These are phyloP conservation scores for Russula sp. DNA, from an alignment of 768 basidiomycete species.

Conservation along the genomic window DNA sequence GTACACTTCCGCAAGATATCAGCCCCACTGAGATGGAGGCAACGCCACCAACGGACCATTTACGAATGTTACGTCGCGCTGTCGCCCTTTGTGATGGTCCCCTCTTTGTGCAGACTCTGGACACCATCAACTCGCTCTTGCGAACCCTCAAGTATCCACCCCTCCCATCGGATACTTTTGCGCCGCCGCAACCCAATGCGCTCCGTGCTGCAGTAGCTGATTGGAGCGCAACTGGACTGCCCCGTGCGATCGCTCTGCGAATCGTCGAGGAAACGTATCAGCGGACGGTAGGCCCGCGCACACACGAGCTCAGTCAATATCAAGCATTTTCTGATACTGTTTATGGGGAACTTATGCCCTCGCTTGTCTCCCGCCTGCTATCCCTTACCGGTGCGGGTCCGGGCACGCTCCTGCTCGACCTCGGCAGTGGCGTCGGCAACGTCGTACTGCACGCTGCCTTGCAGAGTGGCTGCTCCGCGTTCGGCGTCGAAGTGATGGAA, in stretches of 20 bases:
- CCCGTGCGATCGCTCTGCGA: constrained; percentile 63
- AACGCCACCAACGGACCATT: constrained; percentile 34
- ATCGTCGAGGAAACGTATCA: constrained; percentile 92
- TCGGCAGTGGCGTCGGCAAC: constrained; percentile 61
- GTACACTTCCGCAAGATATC: constrained; percentile 53
- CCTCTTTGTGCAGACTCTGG: constrained; percentile 61
- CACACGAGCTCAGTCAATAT: constrained; percentile 77
- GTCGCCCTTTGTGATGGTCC: constrained; percentile 70
- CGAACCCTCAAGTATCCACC: constrained; percentile 63
- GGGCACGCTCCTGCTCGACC: constrained; percentile 51
- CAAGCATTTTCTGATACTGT: constrained; percentile 80
- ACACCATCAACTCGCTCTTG: constrained; percentile 59
- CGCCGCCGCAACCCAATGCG: constrained; percentile 44
- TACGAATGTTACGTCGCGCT: constrained; percentile 66
- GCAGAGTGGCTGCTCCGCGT: constrained; percentile 50
- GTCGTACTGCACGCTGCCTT: constrained; percentile 55
- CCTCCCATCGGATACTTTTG: constrained; percentile 51
- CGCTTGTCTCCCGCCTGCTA: constrained; percentile 57
- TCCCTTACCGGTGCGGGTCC: constrained; percentile 49
- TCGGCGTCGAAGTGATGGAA: constrained; percentile 70
- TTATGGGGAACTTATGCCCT: constrained; percentile 87
- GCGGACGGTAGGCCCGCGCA: constrained; percentile 85
- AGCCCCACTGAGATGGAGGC: constrained; percentile 31
- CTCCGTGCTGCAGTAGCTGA: constrained; percentile 47
- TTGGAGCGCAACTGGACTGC: constrained; percentile 57